Percentiles rank a stretch among this genome's conserved stretches.
Evolutionary conservation across 2,329 filamentous ascomycete genomes (phyloP).

Genomic region (Sclerotinia borealis): DNA sequence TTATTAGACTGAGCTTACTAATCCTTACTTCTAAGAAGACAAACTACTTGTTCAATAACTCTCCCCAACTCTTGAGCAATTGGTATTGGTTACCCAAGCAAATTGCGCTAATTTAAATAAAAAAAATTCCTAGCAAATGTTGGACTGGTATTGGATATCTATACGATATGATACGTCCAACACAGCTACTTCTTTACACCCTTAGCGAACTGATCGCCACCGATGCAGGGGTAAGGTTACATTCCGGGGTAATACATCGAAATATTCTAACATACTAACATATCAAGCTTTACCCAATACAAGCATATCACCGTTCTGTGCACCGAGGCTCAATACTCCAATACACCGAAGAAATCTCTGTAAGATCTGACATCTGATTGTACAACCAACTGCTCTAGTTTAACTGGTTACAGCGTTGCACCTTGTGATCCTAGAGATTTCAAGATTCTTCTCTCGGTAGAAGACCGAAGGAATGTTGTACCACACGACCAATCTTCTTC

Average conservation of each 20-base stretch:
- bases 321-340: slow-evolving; percentile 1
- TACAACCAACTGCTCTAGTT: not conserved
- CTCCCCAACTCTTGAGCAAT: not conserved
- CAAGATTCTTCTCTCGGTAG: not conserved
- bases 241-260: not conserved
- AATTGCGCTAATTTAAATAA: not conserved
- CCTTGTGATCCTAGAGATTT: not conserved
- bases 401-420: not conserved
- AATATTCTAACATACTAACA: not conserved
- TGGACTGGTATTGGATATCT: not conserved
- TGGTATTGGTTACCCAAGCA: not conserved
- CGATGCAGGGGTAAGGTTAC: not conserved
- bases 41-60: too few relatives aligned
- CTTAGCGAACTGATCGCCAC: not conserved
- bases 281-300: not conserved
- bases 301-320: not conserved
- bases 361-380: not conserved
- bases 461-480: not conserved
- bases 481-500: not conserved
- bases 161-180: not conserved
- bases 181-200: not conserved
- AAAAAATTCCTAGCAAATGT: not conserved
- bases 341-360: not conserved
- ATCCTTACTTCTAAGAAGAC: too few relatives aligned
- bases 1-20: not conserved